Percentiles rank a stretch among this genome's conserved stretches.
These are phyloP conservation scores for Ambispora gerdemannii DNA, from an alignment of 192 early-diverging fungal species.

Conservation along the genomic window DNA sequence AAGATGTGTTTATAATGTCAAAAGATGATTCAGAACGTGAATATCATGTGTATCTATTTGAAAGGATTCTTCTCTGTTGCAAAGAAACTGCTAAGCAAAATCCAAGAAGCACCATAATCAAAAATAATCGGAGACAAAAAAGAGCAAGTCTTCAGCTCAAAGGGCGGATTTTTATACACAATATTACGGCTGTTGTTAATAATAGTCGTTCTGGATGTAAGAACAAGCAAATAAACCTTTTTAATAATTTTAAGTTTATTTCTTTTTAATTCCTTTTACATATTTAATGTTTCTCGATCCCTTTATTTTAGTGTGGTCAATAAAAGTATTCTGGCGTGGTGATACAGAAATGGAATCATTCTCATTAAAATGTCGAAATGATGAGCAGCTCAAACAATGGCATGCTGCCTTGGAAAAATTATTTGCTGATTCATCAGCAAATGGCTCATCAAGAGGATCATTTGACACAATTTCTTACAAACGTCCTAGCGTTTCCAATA, in stretches of 20 bases:
- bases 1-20: constrained; percentile 84
- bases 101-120: constrained; percentile 37
- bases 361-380: constrained; percentile 82
- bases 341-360: constrained; percentile 80
- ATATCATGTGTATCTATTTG: constrained; percentile 89
- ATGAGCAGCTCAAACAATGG: constrained; percentile 93
- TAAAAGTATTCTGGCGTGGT: constrained; percentile 83
- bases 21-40: constrained; percentile 77
- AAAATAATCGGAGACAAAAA: constrained; percentile 60
- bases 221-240: not conserved
- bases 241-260: not conserved
- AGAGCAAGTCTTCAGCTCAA: constrained; percentile 69
- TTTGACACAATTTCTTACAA: constrained; percentile 18
- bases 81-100: constrained; percentile 68
- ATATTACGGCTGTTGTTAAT: constrained; percentile 72
- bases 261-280: not conserved
- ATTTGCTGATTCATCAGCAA: constrained; percentile 48
- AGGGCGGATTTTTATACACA: constrained; percentile 82
- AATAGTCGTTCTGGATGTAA: constrained; percentile 47
- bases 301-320: constrained; percentile 34
- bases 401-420: constrained; percentile 70
- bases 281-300: not conserved
- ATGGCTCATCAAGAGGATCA: constrained; percentile 26
- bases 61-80: constrained; percentile 88
- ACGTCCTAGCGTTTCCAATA: constrained; percentile 40